Evolutionary conservation across 306 rosid genomes (phyloP).

Genomic region (Pueraria montana): DNA sequence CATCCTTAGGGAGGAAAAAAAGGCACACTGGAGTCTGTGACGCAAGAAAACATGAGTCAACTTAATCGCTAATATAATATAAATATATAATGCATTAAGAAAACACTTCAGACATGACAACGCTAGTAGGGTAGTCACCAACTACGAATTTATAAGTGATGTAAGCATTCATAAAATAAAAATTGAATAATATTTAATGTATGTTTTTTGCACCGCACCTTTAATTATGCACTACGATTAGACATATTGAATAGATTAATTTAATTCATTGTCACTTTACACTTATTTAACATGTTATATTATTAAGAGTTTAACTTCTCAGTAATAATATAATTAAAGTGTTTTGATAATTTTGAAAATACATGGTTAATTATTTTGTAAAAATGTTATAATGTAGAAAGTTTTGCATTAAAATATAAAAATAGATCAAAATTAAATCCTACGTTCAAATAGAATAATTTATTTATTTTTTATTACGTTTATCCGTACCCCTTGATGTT

Average conservation of each 20-base stretch:
- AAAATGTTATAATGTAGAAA: not conserved
- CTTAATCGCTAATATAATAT: no score
- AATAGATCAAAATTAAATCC: not conserved
- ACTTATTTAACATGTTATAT: not conserved
- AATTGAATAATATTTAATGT: not conserved
- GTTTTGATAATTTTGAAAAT: not conserved
- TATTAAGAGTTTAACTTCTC: not conserved
- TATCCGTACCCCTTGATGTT: no score
- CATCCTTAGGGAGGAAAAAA: no score
- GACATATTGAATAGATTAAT: not conserved
- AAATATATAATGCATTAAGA: no score
- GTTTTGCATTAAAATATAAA: not conserved
- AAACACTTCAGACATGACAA: not conserved
- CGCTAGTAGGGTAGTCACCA: not conserved
- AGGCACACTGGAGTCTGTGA: no score
- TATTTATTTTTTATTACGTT: no score
- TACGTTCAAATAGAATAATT: not conserved
- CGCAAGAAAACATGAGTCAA: no score
- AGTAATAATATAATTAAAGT: not conserved
- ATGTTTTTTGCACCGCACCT: not conserved
- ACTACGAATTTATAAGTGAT: conserved; percentile 8
- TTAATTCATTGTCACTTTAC: not conserved
- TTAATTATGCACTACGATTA: not conserved
- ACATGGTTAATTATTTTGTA: not conserved
- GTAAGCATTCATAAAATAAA: not conserved